Conservation (phyloP, 164 flowering plant species). For the Echeveria elegans region DNA sequence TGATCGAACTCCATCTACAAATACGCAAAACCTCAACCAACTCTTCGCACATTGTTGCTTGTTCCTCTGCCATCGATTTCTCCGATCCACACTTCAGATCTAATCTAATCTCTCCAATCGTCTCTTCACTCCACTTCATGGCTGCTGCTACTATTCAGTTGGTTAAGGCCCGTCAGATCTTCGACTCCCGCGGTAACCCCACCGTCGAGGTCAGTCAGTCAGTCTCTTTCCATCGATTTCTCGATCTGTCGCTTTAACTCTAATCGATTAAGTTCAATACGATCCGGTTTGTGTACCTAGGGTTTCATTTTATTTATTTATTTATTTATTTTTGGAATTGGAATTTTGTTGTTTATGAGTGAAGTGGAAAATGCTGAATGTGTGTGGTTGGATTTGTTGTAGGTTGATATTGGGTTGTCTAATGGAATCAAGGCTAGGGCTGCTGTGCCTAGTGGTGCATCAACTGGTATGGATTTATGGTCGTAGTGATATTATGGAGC, state of each 20-base stretch:
- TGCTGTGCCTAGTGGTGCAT: constrained; percentile 93
- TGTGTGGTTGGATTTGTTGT: not conserved
- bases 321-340: not conserved
- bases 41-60: not conserved
- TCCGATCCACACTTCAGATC: constrained; percentile 2
- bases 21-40: not conserved
- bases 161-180: constrained; percentile 79
- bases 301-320: not conserved
- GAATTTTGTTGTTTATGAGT: not conserved
- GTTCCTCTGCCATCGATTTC: not conserved
- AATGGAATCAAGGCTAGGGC: constrained; percentile 55
- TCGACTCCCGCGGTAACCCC: constrained; percentile 92
- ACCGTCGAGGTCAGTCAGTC: constrained; percentile 64
- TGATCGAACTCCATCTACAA: not conserved
- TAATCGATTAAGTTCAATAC: too few relatives aligned
- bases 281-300: not conserved
- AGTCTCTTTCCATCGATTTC: not conserved
- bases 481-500: not conserved
- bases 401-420: constrained; percentile 50
- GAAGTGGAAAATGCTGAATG: not conserved
- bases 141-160: constrained; percentile 47
- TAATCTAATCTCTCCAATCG: too few relatives aligned
- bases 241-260: too few relatives aligned
- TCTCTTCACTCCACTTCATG: too few relatives aligned
- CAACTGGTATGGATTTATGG: constrained; percentile 61